Evolutionary conservation across 371 early-diverging fungal genomes (phyloP).

Genomic region (Saksenaea oblongispora): DNA sequence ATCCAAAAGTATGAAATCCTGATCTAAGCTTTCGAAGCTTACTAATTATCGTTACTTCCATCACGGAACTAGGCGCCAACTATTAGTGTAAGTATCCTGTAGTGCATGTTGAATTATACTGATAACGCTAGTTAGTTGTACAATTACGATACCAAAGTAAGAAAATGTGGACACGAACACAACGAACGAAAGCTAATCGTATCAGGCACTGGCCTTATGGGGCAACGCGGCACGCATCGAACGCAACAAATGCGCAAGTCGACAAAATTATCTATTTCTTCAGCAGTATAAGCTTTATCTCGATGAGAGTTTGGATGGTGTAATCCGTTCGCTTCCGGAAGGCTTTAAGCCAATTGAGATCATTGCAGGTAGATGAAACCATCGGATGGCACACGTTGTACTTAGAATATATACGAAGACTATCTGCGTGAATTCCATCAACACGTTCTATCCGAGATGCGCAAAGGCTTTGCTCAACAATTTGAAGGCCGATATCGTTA

Average conservation of each 20-base stretch:
- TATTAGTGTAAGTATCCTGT: conserved; percentile 36
- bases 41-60: neutral
- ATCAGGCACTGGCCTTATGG: conserved; percentile 41
- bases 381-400: neutral
- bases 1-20: conserved; percentile 36
- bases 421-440: conserved; percentile 53
- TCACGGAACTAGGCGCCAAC: conserved; percentile 35
- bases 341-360: conserved; percentile 46
- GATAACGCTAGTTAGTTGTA: conserved; percentile 24
- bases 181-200: neutral
- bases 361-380: conserved; percentile 37
- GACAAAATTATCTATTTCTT: conserved; percentile 29
- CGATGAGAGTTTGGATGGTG: conserved; percentile 47
- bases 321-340: conserved; percentile 47
- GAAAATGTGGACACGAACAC: neutral
- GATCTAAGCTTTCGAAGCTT: neutral
- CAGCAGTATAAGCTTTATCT: conserved; percentile 58
- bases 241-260: conserved; percentile 20
- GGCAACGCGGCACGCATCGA: conserved; percentile 39
- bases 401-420: conserved; percentile 24
- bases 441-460: conserved; percentile 51
- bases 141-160: conserved; percentile 28
- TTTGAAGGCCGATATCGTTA: conserved; percentile 41
- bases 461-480: conserved; percentile 40
- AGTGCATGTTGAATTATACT: neutral